phyloP scores from a whole-genome alignment of 139 green algal genomes.

The Chlamydomonas sphaeroides region DNA sequence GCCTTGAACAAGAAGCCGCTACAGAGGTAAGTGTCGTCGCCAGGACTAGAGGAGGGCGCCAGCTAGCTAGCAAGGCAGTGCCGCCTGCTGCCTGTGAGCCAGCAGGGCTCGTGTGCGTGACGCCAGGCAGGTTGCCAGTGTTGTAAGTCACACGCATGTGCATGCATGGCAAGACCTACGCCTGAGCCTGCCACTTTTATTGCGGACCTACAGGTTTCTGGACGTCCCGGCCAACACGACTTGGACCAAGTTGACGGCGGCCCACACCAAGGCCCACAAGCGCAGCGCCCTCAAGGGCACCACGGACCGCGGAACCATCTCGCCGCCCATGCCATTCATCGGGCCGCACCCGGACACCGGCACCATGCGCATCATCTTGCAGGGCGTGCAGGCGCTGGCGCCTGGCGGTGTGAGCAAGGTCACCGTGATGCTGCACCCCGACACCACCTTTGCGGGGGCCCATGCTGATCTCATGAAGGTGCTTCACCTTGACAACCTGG shows the following conservation, averaged over 20 bases:
- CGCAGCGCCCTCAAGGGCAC: constrained; percentile 5
- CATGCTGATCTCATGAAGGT: constrained; percentile 21
- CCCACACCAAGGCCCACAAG: not conserved
- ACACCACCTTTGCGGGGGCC: constrained; percentile 24
- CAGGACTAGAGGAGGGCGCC: not conserved
- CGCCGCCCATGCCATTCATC: not conserved
- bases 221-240: not conserved
- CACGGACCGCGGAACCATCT: not conserved
- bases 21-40: not conserved
- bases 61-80: not conserved
- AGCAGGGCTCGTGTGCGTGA: not conserved
- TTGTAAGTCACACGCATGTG: not conserved
- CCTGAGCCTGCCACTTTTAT: not conserved
- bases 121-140: too few species aligned
- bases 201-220: not conserved
- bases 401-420: constrained; percentile 5
- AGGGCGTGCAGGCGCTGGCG: constrained; percentile 1
- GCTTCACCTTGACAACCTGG: constrained; percentile 1
- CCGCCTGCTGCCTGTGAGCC: not conserved
- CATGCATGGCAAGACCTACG: not conserved
- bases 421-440: not conserved
- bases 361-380: constrained; percentile 34
- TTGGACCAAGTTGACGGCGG: not conserved
- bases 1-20: constrained; percentile 16
- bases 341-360: constrained; percentile 31